Base-by-base conservation (phyloP, 352 stramenopile species). In the Ophiocytium majus region DNA sequence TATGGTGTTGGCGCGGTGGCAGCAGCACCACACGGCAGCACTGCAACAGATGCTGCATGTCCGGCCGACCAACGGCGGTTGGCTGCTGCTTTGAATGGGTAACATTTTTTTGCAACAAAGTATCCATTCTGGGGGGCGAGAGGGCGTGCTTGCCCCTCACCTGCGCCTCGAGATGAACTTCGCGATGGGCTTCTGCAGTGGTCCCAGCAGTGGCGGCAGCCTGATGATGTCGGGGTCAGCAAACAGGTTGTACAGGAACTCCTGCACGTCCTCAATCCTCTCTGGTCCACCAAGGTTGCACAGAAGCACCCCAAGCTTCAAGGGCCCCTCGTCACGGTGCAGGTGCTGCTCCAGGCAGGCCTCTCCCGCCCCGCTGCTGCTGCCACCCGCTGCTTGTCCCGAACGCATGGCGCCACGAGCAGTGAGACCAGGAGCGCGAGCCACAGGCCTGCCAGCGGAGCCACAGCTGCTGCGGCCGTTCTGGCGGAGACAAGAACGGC, bases 241-340 rank as follows among this genome's bases (percentile, higher is more conserved):
- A 92, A 99, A 99, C 50, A 99, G 92, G 90, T 99, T 98, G 83
- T 96, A 98, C 66, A 99, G 92, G 90, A 99, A 99, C 90, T 91
- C 91, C 92, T 98, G 93, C 50, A 99, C 96, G 86, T 99, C 96
- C 50, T 95, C 90, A 9, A 95, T 89, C 19, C 93, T 97, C 83
- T 96, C 96, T 9, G 97, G 97, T 0, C 97, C 97, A 84, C 97
- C 97, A 90, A 99, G 96, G 92, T 99, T 99, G 79, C 99, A 92
- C 87, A 99, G 95, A 10, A 97, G 85, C 9, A 97, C 93, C 17
- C 93, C 94, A 43, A 96, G 78, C 71, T 89, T 88, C 43, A 89
- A 74, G 35, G 83, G 64, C 37, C 82, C 33, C 19, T 49, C 79
- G n/a, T 0, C 76, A 75, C 64, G n/a, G n/a, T n/a, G n/a, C n/a